These are phyloP conservation scores for Arthrobotrys megalospora DNA, from an alignment of 2,329 filamentous ascomycete genomes.

Conservation along the genomic window DNA sequence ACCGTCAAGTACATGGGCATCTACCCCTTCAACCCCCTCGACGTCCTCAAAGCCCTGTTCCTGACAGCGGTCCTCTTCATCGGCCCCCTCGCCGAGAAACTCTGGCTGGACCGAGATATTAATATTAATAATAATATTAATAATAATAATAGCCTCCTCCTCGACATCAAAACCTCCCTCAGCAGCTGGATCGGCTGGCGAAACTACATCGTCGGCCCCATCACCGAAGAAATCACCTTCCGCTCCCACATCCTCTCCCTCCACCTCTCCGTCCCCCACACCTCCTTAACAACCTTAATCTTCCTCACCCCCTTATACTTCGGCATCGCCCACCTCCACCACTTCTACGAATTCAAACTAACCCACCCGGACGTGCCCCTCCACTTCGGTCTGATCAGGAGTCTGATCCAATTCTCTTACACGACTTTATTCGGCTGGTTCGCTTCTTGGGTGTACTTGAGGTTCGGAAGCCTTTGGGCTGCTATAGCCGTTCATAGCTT, in stretches of 20 bases:
- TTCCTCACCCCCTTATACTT: slow-evolving; percentile 64
- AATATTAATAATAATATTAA: too few relatives aligned
- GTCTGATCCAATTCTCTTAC: slow-evolving; percentile 87
- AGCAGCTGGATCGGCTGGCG: slow-evolving; percentile 85
- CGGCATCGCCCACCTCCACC: slow-evolving; percentile 83
- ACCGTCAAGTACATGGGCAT: slow-evolving; percentile 81
- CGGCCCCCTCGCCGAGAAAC: slow-evolving; percentile 84
- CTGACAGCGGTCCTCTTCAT: slow-evolving; percentile 80
- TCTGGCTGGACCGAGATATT: slow-evolving; percentile 49
- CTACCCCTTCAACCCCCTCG: slow-evolving; percentile 80
- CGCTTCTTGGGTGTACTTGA: slow-evolving; percentile 87
- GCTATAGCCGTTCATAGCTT: slow-evolving; percentile 85
- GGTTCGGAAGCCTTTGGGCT: slow-evolving; percentile 84
- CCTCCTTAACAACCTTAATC: slow-evolving; percentile 64
- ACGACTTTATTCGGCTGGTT: slow-evolving; percentile 95
- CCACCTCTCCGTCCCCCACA: slow-evolving; percentile 79
- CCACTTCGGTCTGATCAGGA: slow-evolving; percentile 77
- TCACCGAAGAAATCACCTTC: slow-evolving; percentile 95
- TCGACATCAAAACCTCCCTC: slow-evolving; percentile 69
- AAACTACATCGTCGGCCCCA: slow-evolving; percentile 87
- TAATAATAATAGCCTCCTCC: too few relatives aligned
- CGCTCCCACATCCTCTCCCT: slow-evolving; percentile 87
- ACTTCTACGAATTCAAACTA: slow-evolving; percentile 93
- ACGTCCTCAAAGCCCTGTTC: slow-evolving; percentile 76
- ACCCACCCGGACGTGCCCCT: slow-evolving; percentile 79